phyloP scores from a whole-genome alignment of 768 basidiomycete species.

The Guyanaporus albipodus region DNA sequence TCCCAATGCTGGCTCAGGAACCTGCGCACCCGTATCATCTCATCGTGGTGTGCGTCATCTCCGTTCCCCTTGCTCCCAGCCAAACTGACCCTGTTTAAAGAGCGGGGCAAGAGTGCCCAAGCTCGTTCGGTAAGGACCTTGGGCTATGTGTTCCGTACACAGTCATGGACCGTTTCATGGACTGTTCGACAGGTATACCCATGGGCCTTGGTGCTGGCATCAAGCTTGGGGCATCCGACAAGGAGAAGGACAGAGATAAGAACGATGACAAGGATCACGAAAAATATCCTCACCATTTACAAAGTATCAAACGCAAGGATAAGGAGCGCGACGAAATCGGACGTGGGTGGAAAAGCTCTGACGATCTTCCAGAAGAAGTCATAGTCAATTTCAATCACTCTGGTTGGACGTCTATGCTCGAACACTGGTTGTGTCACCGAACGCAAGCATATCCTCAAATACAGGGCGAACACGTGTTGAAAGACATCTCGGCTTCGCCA shows the following conservation, averaged over 20 bases:
- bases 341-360: constrained; percentile 33
- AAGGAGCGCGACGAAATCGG: constrained; percentile 36
- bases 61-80: background rate
- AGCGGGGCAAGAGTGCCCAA: constrained; percentile 79
- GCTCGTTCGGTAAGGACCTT: constrained; percentile 51
- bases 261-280: constrained; percentile 32
- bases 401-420: constrained; percentile 75
- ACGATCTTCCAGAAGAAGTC: constrained; percentile 34
- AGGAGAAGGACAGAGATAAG: constrained; percentile 34
- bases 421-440: constrained; percentile 62
- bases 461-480: constrained; percentile 16
- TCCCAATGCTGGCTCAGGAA: constrained; percentile 50
- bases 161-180: constrained; percentile 5
- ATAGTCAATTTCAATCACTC: constrained; percentile 30
- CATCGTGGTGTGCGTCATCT: constrained; percentile 60
- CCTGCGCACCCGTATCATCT: constrained; percentile 69
- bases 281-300: constrained; percentile 25
- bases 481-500: constrained; percentile 37
- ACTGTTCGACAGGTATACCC: constrained; percentile 53
- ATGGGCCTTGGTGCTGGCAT: constrained; percentile 77
- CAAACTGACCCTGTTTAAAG: constrained; percentile 34
- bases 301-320: constrained; percentile 33
- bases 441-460: constrained; percentile 23
- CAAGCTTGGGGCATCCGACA: constrained; percentile 57
- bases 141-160: background rate